Evolutionary conservation across 2,329 filamentous ascomycete genomes (phyloP), one percentile per base, ranked within the genome.

Genomic region (Alternaria brassicae): DNA sequence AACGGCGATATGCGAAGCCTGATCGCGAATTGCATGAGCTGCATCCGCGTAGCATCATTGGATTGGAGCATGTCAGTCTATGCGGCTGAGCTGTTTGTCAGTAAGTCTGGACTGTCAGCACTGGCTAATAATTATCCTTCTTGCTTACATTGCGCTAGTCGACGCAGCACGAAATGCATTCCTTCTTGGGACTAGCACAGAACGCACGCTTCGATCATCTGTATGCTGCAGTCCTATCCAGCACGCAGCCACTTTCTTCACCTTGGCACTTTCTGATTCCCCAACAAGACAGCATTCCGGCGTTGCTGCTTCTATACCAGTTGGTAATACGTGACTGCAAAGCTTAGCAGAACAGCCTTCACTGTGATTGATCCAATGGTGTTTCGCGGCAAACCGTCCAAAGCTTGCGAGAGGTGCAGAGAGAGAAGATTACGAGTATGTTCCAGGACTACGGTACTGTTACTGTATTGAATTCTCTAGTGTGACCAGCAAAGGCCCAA

Each of bases 401-500:
- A 69, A 40, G 62, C 63, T 17, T 71, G 68, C 39, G 53, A 57
- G 17, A 47, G 68, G 32, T 69, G 68, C 44, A 59, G 68, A 15
- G 54, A 65, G 3, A 56, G 65, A 41, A 69, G 59, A 55, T 49
- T 69, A 4, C 41, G 53, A 6, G 58, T 58, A 61, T 42, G 58
- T 28, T 28, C 23, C 23, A 42, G 9, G 52, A 65, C 53, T 32
- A 15, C n/a, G 39, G 28, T 19, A 25, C 32, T 12, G 28, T 32
- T 42, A 8, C 3, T 17, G 32, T 47, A 42, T 48, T 45, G 17
- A 23, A 12, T 39, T 17, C 37, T n/a, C 10, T 51, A 74, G 72
- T 73, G 72, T 44, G 65, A 74, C 61, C 66, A 69, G 10, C 59
- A 63, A 32, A 58, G 53, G 23, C 64, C 65, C 6, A 59, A 45